phyloP scores from a whole-genome alignment of 257 asterid genomes.

The Solanum rostratum region DNA sequence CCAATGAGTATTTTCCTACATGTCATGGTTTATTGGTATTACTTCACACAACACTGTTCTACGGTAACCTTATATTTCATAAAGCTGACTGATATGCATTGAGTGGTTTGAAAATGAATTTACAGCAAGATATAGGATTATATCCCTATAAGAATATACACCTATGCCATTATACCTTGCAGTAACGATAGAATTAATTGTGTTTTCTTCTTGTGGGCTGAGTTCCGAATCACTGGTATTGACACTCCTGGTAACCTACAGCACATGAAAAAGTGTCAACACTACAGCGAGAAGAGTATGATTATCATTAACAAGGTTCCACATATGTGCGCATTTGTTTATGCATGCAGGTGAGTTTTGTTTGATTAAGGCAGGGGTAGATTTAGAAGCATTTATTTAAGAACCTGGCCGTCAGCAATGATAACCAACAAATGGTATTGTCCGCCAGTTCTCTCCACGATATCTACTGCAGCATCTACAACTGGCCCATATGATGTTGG shows the following conservation, averaged over 20 bases:
- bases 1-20: not conserved
- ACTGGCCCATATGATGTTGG: slow-evolving; percentile 83
- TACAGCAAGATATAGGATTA: too few species aligned
- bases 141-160: not conserved
- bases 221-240: slow-evolving; percentile 34
- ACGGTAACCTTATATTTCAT: not conserved
- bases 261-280: slow-evolving; percentile 4
- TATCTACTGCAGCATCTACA: slow-evolving; percentile 75
- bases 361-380: not conserved
- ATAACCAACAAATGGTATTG: slow-evolving; percentile 78
- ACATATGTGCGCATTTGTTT: not conserved
- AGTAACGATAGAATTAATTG: slow-evolving; percentile 56
- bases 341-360: not conserved
- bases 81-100: not conserved
- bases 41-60: not conserved
- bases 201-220: slow-evolving; percentile 61
- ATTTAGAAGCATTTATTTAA: not conserved
- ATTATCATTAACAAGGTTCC: not conserved
- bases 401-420: slow-evolving; percentile 86
- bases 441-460: slow-evolving; percentile 78
- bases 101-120: not conserved
- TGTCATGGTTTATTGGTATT: not conserved
- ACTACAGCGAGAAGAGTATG: not conserved
- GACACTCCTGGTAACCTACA: slow-evolving; percentile 70
- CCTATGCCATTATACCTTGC: slow-evolving; percentile 39